Conservation (phyloP, 2,329 filamentous ascomycete genomes). For the Byssothecium circinans region DNA sequence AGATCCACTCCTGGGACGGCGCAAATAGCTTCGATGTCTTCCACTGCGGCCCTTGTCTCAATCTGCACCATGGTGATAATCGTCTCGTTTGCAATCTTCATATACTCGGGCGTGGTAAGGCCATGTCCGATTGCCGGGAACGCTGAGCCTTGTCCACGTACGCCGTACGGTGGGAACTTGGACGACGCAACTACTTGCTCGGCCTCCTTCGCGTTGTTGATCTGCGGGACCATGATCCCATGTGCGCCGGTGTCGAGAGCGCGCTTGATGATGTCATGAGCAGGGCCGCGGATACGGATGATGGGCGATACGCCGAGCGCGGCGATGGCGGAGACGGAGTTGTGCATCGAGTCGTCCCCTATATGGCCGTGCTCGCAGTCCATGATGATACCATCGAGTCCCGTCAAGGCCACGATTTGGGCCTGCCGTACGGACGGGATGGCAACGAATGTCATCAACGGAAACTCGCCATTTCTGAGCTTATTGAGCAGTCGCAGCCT, state of each 20-base stretch:
- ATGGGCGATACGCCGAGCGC: conserved; percentile 58
- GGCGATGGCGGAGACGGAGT: conserved; percentile 60
- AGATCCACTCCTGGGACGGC: conserved; percentile 63
- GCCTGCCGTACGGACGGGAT: conserved; percentile 52
- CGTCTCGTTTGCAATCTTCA: conserved; percentile 59
- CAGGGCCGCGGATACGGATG: conserved; percentile 55
- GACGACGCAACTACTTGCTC: conserved; percentile 51
- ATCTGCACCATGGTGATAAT: conserved; percentile 69
- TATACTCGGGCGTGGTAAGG: conserved; percentile 56
- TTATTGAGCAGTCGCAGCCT: conserved; percentile 50
- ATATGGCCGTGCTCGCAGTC: conserved; percentile 61
- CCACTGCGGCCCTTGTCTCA: conserved; percentile 65
- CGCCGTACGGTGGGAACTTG: conserved; percentile 60
- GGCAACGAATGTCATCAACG: conserved; percentile 55
- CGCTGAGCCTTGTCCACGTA: conserved; percentile 59
- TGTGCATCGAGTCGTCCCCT: conserved; percentile 60
- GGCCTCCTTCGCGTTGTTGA: conserved; percentile 55
- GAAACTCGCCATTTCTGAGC: conserved; percentile 44
- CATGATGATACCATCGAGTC: conserved; percentile 68
- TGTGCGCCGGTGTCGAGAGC: conserved; percentile 62
- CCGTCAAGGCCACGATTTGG: conserved; percentile 61
- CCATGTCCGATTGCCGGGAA: conserved; percentile 54
- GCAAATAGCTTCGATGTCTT: conserved; percentile 63
- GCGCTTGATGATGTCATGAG: conserved; percentile 55
- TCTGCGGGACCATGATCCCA: conserved; percentile 59